Conservation (phyloP, 257 asterid genomes). For the Ligustrum vulgare region DNA sequence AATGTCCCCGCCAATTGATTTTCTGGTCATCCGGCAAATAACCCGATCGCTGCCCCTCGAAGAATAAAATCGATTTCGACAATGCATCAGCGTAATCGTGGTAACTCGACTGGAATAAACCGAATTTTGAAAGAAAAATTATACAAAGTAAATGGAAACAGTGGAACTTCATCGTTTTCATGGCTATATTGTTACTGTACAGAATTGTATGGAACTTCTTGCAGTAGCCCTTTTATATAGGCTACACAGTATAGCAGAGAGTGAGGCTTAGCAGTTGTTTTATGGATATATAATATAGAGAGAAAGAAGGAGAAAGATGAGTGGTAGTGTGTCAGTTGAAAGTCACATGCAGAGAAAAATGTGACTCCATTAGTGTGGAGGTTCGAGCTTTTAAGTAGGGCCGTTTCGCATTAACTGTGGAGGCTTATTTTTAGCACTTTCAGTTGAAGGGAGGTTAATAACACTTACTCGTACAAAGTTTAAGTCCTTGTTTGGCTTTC, state of each 20-base stretch:
- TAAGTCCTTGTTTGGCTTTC: too few relatives aligned
- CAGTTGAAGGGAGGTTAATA: background rate
- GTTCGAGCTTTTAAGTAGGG: background rate
- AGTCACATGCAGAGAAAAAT: background rate
- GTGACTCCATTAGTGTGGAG: background rate
- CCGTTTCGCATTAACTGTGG: background rate
- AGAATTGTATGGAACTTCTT: conserved; percentile 28
- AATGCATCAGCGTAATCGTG: conserved; percentile 80
- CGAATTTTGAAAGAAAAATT: conserved; percentile 26
- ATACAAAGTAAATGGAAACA: conserved; percentile 11
- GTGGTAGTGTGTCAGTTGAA: background rate
- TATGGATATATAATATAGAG: background rate
- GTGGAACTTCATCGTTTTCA: background rate
- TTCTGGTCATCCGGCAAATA: conserved; percentile 81
- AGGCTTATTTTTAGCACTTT: background rate
- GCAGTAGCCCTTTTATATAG: too few relatives aligned
- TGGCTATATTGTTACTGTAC: background rate
- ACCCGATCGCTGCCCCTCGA: conserved; percentile 95
- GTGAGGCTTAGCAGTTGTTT: background rate
- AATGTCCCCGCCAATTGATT: conserved; percentile 76
- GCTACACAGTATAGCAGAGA: background rate
- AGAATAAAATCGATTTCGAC: conserved; percentile 73
- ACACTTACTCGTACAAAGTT: background rate
- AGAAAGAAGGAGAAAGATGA: background rate
- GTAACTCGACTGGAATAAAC: conserved; percentile 37